These are phyloP conservation scores for Hygrocybe punicea DNA, from an alignment of 768 basidiomycete species.

Conservation along the genomic window DNA sequence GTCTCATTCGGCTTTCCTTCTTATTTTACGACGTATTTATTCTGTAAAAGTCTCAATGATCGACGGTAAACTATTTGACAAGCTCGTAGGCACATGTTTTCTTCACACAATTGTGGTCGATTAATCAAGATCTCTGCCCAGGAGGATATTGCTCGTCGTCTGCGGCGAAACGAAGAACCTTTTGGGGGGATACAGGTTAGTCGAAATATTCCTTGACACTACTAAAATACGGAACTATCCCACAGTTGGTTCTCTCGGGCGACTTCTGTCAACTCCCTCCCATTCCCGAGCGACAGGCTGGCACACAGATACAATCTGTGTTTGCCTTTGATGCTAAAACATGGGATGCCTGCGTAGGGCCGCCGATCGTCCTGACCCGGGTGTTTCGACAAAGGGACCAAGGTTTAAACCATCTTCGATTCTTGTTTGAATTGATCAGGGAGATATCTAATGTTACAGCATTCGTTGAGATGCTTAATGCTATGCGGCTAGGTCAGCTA, in stretches of 20 bases:
- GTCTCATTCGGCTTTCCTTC: constrained; percentile 16
- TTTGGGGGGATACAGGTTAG: constrained; percentile 88
- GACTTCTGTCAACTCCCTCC: constrained; percentile 93
- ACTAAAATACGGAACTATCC: not conserved
- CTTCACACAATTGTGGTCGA: constrained; percentile 7
- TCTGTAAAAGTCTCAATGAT: constrained; percentile 77
- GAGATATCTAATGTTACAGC: constrained; percentile 25
- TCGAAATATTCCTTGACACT: not conserved
- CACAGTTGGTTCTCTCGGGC: constrained; percentile 74
- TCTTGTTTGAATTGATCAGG: not conserved
- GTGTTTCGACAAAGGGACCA: constrained; percentile 90
- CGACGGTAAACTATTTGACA: constrained; percentile 76
- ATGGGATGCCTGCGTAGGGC: constrained; percentile 67
- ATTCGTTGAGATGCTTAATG: constrained; percentile 85
- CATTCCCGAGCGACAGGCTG: constrained; percentile 52
- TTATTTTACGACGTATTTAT: not conserved
- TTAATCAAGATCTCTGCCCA: constrained; percentile 37
- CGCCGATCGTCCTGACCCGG: constrained; percentile 54
- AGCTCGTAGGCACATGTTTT: constrained; percentile 48
- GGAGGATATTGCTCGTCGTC: constrained; percentile 59
- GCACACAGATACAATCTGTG: constrained; percentile 43
- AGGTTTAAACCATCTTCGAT: constrained; percentile 33
- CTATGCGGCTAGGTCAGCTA: constrained; percentile 75
- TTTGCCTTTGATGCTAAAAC: constrained; percentile 79
- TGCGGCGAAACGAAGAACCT: constrained; percentile 52